Percentiles rank a stretch among this genome's conserved stretches.
These are phyloP conservation scores for Pseudozyma hubeiensis DNA, from an alignment of 1,284 basidiomycete species.

Conservation along the genomic window DNA sequence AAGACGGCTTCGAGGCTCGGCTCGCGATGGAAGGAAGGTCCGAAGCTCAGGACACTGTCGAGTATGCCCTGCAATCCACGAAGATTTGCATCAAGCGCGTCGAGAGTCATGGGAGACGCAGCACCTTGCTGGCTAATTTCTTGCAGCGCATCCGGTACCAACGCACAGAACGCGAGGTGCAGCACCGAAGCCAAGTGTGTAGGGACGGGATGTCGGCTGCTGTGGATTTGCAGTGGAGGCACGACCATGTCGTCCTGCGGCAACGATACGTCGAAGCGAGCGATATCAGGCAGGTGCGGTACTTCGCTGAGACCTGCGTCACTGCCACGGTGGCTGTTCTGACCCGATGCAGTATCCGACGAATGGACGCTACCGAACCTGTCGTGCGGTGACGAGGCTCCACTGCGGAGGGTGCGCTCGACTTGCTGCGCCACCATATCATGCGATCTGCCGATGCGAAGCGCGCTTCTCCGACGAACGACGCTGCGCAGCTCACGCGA, in stretches of 20 bases:
- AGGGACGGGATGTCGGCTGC: slow-evolving; percentile 46
- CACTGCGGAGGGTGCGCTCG: slow-evolving; percentile 23
- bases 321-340: slow-evolving; percentile 25
- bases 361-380: slow-evolving; percentile 10
- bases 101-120: slow-evolving; percentile 31
- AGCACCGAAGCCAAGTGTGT: slow-evolving; percentile 31
- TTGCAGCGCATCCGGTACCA: slow-evolving; percentile 45
- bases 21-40: slow-evolving; percentile 38
- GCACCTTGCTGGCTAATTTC: slow-evolving; percentile 42
- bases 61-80: slow-evolving; percentile 41
- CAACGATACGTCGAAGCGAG: slow-evolving; percentile 20
- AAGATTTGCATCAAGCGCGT: slow-evolving; percentile 38
- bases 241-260: slow-evolving; percentile 50
- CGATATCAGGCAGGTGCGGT: slow-evolving; percentile 6
- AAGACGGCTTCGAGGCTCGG: slow-evolving; percentile 36
- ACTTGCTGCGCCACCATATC: slow-evolving; percentile 33
- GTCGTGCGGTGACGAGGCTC: slow-evolving; percentile 21
- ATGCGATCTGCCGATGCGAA: slow-evolving; percentile 27
- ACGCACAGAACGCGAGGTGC: slow-evolving; percentile 47
- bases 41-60: slow-evolving; percentile 45
- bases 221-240: slow-evolving; percentile 46
- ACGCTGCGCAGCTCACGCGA: slow-evolving; percentile 24
- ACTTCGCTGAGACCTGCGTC: slow-evolving; percentile 19
- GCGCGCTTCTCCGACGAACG: slow-evolving; percentile 33
- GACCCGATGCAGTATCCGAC: slow-evolving; percentile 15